phyloP scores from a whole-genome alignment of 495 filamentous ascomycete genomes.

The Durotheca rogersii region DNA sequence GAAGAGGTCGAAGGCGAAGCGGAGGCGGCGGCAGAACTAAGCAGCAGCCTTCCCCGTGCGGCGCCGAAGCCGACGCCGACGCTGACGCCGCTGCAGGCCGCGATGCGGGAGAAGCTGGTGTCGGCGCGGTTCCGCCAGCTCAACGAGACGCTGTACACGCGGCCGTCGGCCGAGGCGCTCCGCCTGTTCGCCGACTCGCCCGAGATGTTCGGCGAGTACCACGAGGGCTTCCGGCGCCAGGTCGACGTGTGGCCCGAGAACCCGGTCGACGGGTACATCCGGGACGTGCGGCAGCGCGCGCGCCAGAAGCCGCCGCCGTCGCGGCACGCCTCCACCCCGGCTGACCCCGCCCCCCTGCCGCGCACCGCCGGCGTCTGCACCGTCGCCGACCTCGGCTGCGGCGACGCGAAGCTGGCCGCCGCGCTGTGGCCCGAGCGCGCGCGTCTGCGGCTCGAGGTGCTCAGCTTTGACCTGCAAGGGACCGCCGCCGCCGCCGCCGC shows the following conservation, averaged over 20 bases:
- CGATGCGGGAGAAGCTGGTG: conserved; percentile 89
- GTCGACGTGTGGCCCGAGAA: conserved; percentile 95
- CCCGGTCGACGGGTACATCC: conserved; percentile 81
- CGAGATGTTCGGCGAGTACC: conserved; percentile 91
- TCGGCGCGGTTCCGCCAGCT: conserved; percentile 95
- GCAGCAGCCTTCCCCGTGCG: conserved; percentile 15
- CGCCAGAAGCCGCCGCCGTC: conserved; percentile 31
- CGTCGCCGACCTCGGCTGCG: conserved; percentile 71
- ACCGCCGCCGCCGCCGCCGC: conserved; percentile 71
- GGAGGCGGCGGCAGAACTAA: no score
- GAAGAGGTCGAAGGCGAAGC: no score
- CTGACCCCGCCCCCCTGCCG: conserved; percentile 36
- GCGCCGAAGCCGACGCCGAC: conserved; percentile 40
- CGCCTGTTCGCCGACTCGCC: conserved; percentile 76
- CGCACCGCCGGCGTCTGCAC: conserved; percentile 61
- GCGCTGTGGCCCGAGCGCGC: conserved; percentile 60
- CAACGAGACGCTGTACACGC: conserved; percentile 94
- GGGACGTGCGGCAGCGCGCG: conserved; percentile 61
- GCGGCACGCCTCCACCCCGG: conserved; percentile 28
- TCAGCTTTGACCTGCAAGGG: conserved; percentile 56
- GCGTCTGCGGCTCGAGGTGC: conserved; percentile 44
- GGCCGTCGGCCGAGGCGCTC: conserved; percentile 75
- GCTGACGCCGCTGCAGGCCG: conserved; percentile 86
- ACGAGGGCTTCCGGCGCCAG: conserved; percentile 90
- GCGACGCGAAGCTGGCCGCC: conserved; percentile 66